A percentile compares a stretch with the other conserved stretches of the same genome.
Conservation (phyloP, 768 basidiomycete genomes). For the Clavaria fumosa region DNA sequence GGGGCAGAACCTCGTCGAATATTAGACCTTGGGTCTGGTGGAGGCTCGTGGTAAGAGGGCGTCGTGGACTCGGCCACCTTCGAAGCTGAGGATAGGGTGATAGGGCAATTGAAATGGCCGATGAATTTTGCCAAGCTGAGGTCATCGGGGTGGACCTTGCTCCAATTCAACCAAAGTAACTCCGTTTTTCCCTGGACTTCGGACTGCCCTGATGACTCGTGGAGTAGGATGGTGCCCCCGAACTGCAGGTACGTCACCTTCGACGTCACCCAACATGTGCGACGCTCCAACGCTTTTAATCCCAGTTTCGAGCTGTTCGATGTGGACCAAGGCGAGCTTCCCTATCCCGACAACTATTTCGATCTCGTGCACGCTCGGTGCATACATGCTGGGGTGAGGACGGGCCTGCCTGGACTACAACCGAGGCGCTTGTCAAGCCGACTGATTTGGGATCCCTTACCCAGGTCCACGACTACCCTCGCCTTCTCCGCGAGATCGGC, state of each 20-base stretch:
- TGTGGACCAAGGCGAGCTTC: constrained; percentile 41
- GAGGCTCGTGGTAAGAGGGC: constrained; percentile 38
- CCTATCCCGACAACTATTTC: constrained; percentile 47
- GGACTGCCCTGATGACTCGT: constrained; percentile 1
- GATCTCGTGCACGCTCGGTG: constrained; percentile 58
- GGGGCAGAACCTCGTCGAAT: constrained; percentile 35
- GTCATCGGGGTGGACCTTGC: constrained; percentile 60
- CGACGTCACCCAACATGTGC: background rate
- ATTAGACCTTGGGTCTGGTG: constrained; percentile 57
- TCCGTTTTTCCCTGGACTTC: too few species aligned
- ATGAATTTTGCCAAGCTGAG: constrained; percentile 52
- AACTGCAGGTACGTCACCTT: constrained; percentile 53
- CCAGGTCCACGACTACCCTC: constrained; percentile 48
- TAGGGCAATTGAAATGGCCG: constrained; percentile 62
- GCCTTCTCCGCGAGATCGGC: constrained; percentile 42
- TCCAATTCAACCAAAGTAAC: constrained; percentile 55
- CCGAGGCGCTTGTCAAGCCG: too few species aligned
- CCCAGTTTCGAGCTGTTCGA: constrained; percentile 58
- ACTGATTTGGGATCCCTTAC: constrained; percentile 2
- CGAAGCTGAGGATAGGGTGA: constrained; percentile 4
- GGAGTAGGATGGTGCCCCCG: constrained; percentile 39
- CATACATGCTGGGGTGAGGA: constrained; percentile 52
- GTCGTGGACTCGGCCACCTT: constrained; percentile 3
- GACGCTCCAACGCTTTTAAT: constrained; percentile 2
- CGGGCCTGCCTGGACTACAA: too few species aligned